phyloP scores from a whole-genome alignment of 352 stramenopile species.

The Globisporangium irregulare region DNA sequence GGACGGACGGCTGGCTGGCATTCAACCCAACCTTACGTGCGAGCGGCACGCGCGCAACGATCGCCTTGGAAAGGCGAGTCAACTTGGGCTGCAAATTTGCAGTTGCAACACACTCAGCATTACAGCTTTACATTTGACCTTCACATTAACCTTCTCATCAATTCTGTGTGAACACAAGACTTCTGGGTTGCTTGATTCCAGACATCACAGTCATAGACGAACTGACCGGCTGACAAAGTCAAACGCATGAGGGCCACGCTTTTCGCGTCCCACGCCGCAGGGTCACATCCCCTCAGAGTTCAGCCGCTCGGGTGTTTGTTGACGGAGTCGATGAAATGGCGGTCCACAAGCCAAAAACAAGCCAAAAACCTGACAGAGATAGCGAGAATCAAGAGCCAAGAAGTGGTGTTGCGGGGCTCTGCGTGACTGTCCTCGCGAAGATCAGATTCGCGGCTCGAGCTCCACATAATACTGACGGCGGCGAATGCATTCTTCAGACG shows the following conservation, averaged over 20 bases:
- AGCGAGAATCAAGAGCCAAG: background rate
- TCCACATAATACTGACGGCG: background rate
- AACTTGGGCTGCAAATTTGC: no score
- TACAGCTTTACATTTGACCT: no score
- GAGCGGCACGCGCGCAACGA: no score
- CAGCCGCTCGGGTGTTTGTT: background rate
- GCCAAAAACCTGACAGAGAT: background rate
- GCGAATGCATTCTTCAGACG: background rate
- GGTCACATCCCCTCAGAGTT: background rate
- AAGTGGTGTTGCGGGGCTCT: background rate
- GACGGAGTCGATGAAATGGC: background rate
- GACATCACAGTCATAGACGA: no score
- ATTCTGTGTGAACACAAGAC: no score
- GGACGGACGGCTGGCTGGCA: no score
- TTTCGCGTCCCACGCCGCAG: background rate
- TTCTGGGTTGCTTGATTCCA: no score
- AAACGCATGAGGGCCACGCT: background rate
- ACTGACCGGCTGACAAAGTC: no score
- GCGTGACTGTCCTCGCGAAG: background rate
- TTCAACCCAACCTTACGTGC: no score
- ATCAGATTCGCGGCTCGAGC: background rate
- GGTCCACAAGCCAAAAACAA: background rate
- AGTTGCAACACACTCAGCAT: no score
- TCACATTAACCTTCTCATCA: no score
- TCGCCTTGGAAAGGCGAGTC: no score